Percentiles rank a stretch among this genome's conserved stretches.
phyloP scores from a whole-genome alignment of 805 yeast species.

The Wickerhamomyces silvicola region DNA sequence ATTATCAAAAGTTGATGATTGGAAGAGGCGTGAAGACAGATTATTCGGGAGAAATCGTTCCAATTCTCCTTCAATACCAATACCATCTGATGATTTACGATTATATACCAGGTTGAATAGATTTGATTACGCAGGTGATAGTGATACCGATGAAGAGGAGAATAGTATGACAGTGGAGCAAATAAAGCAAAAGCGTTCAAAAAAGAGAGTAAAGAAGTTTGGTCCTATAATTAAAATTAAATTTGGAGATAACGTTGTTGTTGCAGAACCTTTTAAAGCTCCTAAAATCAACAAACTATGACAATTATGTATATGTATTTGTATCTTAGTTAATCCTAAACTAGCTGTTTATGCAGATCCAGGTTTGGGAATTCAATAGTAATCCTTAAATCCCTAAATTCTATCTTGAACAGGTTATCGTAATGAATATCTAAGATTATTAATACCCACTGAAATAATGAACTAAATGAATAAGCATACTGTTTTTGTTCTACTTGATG shows the following conservation, averaged over 20 bases:
- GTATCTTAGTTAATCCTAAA: neutral
- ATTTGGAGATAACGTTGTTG: slow-evolving; percentile 14
- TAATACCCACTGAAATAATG: slow-evolving; percentile 13
- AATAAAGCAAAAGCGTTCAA: slow-evolving; percentile 11
- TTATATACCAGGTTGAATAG: slow-evolving; percentile 15
- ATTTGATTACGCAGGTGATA: slow-evolving; percentile 18
- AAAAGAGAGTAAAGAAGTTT: slow-evolving; percentile 8
- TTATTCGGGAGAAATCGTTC: slow-evolving; percentile 10
- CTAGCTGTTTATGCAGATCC: slow-evolving; percentile 1
- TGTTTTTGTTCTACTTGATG: slow-evolving; percentile 12
- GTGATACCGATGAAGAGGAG: slow-evolving; percentile 25
- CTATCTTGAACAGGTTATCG: slow-evolving; percentile 6
- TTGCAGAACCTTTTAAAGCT: slow-evolving; percentile 22
- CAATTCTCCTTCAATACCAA: neutral
- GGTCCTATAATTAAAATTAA: slow-evolving; percentile 21
- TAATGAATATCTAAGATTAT: slow-evolving; percentile 8
- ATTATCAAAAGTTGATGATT: slow-evolving; percentile 15
- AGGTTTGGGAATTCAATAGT: slow-evolving; percentile 5
- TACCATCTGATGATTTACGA: slow-evolving; percentile 7
- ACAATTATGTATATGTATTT: neutral
- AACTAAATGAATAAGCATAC: slow-evolving; percentile 12
- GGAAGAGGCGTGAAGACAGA: slow-evolving; percentile 18
- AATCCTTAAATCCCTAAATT: slow-evolving; percentile 2
- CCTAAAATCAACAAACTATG: slow-evolving; percentile 13
- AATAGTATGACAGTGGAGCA: slow-evolving; percentile 10